Base-by-base conservation (phyloP, 495 filamentous ascomycete species). In the Margaritispora aquatica region DNA sequence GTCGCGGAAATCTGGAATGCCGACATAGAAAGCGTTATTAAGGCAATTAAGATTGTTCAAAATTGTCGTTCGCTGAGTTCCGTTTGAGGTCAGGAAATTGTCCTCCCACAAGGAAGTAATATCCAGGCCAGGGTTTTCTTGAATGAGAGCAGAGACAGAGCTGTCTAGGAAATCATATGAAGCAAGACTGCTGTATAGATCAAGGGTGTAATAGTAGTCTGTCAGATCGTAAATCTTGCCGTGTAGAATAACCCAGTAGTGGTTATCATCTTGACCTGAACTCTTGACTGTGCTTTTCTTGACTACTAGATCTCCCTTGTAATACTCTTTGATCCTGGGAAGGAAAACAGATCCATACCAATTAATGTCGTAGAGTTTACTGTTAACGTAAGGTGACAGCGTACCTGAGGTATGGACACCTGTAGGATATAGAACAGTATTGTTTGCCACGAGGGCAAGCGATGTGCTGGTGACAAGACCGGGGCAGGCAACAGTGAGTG, bases 261-360 rank as follows among this genome's bases (percentile, higher is more conserved):
- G 89, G 57, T 83, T 78, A 27, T 84, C 69, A 50, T 85, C 77
- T 36, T 82, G 66, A n/a, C 91, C 92, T 22, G 83, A 72, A 20
- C 70, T 76, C n/a, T 80, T 74, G 66, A 94, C 80, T 24, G 68
- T 70, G 19, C 72, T 68, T 20, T 58, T 59, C 41, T 81, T 71
- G 76, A 77, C 82, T 4, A 97, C 94, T 3, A 98, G 72, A 47
- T 92, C 82, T 26, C 95, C 94, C 55, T 96, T 91, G 69, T 90
- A 89, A 67, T 86, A 96, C 54, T 91, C 79, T 54, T 85, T 80
- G 65, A 98, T 96, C 62, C 80, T 83, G 0, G 90, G 90, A 58
- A 90, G 64, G 69, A 97, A 97, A 1, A 59, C 71, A 10, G 85
- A 68, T 20, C 69, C 68, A 66, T 97, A 97, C 95, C 95, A 97